Base-by-base conservation (phyloP, 1,284 basidiomycete genomes). In the Cryptococcus sp. region DNA sequence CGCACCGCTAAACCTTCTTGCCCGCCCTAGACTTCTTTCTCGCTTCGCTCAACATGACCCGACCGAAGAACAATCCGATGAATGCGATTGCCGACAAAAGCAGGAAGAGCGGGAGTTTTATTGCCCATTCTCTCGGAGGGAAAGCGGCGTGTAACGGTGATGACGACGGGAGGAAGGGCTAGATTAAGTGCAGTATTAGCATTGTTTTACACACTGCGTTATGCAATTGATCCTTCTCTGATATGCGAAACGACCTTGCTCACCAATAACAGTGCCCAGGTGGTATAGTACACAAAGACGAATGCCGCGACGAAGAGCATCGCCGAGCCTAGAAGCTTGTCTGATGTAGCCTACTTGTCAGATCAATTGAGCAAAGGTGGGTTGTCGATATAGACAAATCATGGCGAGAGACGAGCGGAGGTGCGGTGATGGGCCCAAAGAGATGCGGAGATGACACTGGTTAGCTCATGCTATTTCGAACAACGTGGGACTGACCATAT, bases 211-310 rank as follows among this genome's bases (percentile, higher is more conserved):
- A n/a, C n/a, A n/a, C 22, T 26, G 46, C 4, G 3, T 11, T n/a
- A n/a, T 5, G 16, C 17, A 43, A 15, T n/a, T 16, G 50, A 44
- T 53, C n/a, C 16, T 11, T 20, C 39, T n/a, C n/a, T n/a, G n/a
- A n/a, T n/a, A n/a, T n/a, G n/a, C n/a, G 13, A 19, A 8, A 4
- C 3, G 41, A 44, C 41, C 3, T 5, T 13, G 81, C 85, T 67
- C 68, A 93, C 93, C 53, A 93, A 83, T 43, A 96, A 80, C 50
- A 96, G 81, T 8, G 92, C 87, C 93, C 93, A 96, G 44, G 84
- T 83, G 4, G 92, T 93, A 78, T 96, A 97, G 77, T 96, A 96
- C 20, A 84, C 79, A 79, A 95, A 95, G 46, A 91, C 85, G 55
- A 86, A 78, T 4, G 84, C 83, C 29, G 91, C 89, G 62, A 84